Evolutionary conservation across 2,329 filamentous ascomycete genomes (phyloP).

Genomic region (Calonectria multiphialidica): DNA sequence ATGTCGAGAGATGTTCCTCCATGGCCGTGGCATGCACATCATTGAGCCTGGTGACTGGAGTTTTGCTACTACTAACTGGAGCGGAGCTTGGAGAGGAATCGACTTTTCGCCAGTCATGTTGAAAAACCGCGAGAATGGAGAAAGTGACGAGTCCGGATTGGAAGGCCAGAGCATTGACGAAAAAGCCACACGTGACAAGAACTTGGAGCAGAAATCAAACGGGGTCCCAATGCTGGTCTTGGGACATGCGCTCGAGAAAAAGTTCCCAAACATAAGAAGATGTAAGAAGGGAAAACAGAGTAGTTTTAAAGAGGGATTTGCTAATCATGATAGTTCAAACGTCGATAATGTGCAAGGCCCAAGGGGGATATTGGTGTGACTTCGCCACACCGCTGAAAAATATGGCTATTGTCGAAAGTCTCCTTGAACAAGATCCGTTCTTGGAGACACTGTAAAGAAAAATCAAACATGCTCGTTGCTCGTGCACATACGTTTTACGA

Average conservation of each 20-base stretch:
- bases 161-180: background rate
- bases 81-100: constrained; percentile 13
- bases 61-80: constrained; percentile 18
- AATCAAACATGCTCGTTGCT: background rate
- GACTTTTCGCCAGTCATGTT: constrained; percentile 5
- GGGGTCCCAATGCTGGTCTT: background rate
- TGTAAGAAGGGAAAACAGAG: background rate
- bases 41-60: constrained; percentile 2
- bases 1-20: background rate
- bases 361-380: constrained; percentile 26
- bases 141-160: background rate
- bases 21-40: constrained; percentile 6
- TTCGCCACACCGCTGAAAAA: constrained; percentile 5
- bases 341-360: constrained; percentile 13
- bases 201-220: background rate
- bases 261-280: background rate
- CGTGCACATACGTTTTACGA: background rate
- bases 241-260: background rate
- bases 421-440: background rate
- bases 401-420: background rate
- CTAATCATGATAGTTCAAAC: background rate
- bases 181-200: background rate
- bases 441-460: background rate
- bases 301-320: background rate
- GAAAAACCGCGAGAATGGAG: accelerated